Conservation (phyloP, 495 filamentous ascomycete genomes). For the Neurospora discreta region DNA sequence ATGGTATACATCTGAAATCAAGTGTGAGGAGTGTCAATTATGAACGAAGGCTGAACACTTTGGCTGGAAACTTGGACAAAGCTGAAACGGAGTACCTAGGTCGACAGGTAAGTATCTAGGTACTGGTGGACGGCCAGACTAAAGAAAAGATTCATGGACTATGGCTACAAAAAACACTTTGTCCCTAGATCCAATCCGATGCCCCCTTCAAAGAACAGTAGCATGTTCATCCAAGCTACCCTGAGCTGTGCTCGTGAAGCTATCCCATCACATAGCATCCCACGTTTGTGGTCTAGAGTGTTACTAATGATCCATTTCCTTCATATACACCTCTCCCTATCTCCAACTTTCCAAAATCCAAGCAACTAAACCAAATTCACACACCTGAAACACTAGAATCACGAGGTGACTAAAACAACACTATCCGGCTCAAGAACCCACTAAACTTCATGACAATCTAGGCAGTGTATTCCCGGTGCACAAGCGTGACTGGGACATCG, state of each 20-base stretch:
- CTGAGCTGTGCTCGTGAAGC: neutral
- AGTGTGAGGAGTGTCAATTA: neutral
- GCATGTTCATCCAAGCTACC: neutral
- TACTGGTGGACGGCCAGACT: neutral
- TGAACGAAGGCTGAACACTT: neutral
- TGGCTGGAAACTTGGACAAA: neutral
- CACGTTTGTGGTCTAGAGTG: neutral
- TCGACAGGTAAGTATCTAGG: neutral
- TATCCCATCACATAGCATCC: neutral
- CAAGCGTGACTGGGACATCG: neutral
- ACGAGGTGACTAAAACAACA: neutral
- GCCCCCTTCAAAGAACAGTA: too few relatives aligned
- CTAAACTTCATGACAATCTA: neutral
- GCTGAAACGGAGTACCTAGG: neutral
- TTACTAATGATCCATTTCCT: neutral
- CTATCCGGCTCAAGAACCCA: neutral
- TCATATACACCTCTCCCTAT: neutral
- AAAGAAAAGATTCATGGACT: neutral
- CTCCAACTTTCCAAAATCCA: neutral
- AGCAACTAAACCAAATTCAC: neutral
- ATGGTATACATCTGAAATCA: neutral
- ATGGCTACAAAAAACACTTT: neutral
- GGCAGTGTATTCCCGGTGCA: neutral
- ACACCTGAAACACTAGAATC: neutral
- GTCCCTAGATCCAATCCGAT: neutral